Evolutionary conservation across 1,284 basidiomycete genomes (phyloP).

Genomic region (Fomitopsis betulina): DNA sequence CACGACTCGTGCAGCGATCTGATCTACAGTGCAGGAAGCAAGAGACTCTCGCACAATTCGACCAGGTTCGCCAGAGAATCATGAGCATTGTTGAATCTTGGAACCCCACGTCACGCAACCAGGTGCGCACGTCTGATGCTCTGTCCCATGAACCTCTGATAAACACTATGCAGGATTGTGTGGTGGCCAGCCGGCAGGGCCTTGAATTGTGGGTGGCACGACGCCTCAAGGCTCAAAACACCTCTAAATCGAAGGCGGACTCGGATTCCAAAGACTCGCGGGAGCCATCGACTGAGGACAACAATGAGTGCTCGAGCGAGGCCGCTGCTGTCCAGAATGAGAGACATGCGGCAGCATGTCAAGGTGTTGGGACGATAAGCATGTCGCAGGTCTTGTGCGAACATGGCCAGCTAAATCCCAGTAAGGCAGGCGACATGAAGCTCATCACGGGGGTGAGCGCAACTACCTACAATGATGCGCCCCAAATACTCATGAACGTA

Average conservation of each 20-base stretch:
- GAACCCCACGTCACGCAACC: slow-evolving; percentile 43
- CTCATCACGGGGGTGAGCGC: slow-evolving; percentile 46
- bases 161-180: slow-evolving; percentile 37
- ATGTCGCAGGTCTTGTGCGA: slow-evolving; percentile 48
- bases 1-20: background rate
- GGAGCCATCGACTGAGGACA: background rate
- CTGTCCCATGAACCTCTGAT: background rate
- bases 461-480: background rate
- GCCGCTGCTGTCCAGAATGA: background rate
- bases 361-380: slow-evolving; percentile 7
- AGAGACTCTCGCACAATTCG: slow-evolving; percentile 39
- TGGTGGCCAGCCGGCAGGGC: slow-evolving; percentile 55
- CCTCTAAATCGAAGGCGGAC: slow-evolving; percentile 6
- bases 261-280: background rate
- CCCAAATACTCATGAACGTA: slow-evolving; percentile 20
- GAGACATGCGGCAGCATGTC: background rate
- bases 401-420: slow-evolving; percentile 57
- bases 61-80: slow-evolving; percentile 46
- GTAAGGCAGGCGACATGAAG: slow-evolving; percentile 58
- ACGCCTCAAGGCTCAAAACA: slow-evolving; percentile 25
- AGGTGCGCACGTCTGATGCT: slow-evolving; percentile 35
- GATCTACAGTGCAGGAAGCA: slow-evolving; percentile 35
- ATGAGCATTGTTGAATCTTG: slow-evolving; percentile 60
- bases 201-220: slow-evolving; percentile 59
- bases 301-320: background rate